Base-by-base conservation (phyloP, 164 flowering plant species). In the Aristolochia contorta region DNA sequence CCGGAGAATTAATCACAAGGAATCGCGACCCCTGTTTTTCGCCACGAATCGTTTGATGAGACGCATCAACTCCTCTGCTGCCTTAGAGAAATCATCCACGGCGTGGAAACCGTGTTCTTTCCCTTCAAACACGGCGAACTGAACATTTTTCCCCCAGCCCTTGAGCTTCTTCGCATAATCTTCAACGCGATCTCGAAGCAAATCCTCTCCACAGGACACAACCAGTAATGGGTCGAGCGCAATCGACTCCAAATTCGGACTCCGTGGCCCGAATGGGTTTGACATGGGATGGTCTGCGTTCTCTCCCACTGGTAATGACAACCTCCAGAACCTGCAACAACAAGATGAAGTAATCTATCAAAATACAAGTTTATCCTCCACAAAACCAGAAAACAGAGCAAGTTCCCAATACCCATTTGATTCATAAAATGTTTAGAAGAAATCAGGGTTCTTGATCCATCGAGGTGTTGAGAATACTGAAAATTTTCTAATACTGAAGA, bases 41-140 rank as follows among this genome's bases (percentile, higher is more conserved):
- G n/a, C n/a, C n/a, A n/a, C n/a, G 78, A 87, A 85, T 0, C 47
- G 57, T 57, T 82, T 78, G 64, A 86, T 77, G 50, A 68, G 6
- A 8, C 32, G 60, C 85, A 88, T 79, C 69, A 86, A 47, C 30
- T 74, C 56, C 2, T 58, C 62, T 2, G 86, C 56, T 16, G 81
- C 72, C 59, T 76, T 66, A 0, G 87, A 77, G 58, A 69, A 47
- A 1, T 89, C 87, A 64, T 77, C 47, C 30, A 80, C 66, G 20
- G 90, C 81, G 69, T 80, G 80, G 74, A 88, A 88, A 0, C 87
- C 92, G 64, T 86, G 96, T 58, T 86, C 80, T 60, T 77, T 54
- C 13, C 80, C 96, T 66, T 79, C 84, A 41, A 82, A 86, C 65
- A 81, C 89, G 1, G 75, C 80, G 37, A 77, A 82, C 57, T 87